Percentiles rank a stretch among this genome's conserved stretches.
These are phyloP conservation scores for Cyberlindnera maritima DNA, from an alignment of 805 yeast genomes.

Conservation along the genomic window DNA sequence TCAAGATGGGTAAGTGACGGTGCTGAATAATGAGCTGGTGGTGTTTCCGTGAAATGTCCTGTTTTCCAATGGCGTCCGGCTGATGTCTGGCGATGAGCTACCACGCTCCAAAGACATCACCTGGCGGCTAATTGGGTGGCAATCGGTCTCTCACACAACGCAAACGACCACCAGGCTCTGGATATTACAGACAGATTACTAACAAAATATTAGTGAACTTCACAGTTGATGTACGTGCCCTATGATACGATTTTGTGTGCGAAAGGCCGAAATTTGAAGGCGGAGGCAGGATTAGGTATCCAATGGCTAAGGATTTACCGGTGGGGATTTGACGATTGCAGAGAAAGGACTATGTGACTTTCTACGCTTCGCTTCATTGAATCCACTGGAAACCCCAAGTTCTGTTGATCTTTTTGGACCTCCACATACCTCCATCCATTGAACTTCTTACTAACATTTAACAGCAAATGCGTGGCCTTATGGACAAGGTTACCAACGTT, in stretches of 20 bases:
- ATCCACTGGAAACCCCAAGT: no score
- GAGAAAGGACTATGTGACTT: no score
- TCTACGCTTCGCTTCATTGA: no score
- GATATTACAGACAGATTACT: conserved; percentile 21
- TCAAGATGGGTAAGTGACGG: conserved; percentile 29
- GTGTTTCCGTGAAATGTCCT: no score
- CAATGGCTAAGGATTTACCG: no score
- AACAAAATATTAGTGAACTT: conserved; percentile 41
- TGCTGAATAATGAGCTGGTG: no score
- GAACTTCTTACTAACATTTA: conserved; percentile 20
- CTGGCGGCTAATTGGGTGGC: not conserved
- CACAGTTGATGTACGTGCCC: conserved; percentile 48
- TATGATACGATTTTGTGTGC: not conserved
- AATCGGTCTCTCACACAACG: not conserved
- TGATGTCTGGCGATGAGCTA: not conserved
- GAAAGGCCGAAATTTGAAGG: not conserved
- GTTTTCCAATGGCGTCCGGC: not conserved
- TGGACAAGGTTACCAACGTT: conserved; percentile 99
- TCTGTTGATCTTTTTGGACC: no score
- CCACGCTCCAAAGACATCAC: not conserved
- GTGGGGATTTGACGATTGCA: no score
- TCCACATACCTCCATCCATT: no score
- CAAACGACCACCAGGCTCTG: no score
- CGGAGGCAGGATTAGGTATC: no score
- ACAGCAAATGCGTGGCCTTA: conserved; percentile 93